Evolutionary conservation across 2,329 filamentous ascomycete species (phyloP).

Genomic region (Aspergillus candidus): DNA sequence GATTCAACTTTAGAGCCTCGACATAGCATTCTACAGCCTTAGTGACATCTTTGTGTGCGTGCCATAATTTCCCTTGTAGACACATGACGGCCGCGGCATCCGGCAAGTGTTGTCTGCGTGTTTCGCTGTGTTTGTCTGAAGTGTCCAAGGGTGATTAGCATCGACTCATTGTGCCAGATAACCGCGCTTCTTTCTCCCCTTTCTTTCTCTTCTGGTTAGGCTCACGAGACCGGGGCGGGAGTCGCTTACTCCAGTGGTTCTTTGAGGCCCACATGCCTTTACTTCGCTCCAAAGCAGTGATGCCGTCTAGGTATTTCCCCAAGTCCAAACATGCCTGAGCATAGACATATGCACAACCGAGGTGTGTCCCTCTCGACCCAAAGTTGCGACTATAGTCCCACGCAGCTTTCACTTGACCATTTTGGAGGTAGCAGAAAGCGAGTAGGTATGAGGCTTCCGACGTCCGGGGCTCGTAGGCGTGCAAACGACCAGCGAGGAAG

Average conservation of each 20-base stretch:
- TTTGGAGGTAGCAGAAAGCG: conserved; percentile 74
- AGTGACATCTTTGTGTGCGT: conserved; percentile 70
- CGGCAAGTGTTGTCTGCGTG: conserved; percentile 64
- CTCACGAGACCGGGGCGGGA: neutral
- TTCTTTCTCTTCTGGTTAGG: too few relatives aligned
- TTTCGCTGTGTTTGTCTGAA: conserved; percentile 66
- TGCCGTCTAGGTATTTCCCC: conserved; percentile 73
- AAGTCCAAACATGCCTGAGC: conserved; percentile 80
- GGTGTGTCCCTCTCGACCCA: conserved; percentile 64
- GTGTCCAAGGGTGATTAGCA: conserved; percentile 3
- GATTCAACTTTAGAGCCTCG: conserved; percentile 80
- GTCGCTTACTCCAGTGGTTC: conserved; percentile 65
- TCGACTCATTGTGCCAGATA: neutral
- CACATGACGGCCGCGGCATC: conserved; percentile 81
- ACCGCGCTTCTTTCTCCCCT: too few relatives aligned
- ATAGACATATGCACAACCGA: conserved; percentile 87
- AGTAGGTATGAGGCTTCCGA: conserved; percentile 77
- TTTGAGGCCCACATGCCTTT: conserved; percentile 68
- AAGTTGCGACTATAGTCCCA: conserved; percentile 72
- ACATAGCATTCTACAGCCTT: conserved; percentile 83
- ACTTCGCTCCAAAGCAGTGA: conserved; percentile 75
- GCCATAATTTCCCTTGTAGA: conserved; percentile 80
- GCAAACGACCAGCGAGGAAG: conserved; percentile 83
- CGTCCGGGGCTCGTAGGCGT: conserved; percentile 74
- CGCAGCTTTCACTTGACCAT: conserved; percentile 77